Conservation (phyloP, 306 rosid species). For the Prunus salicina region DNA sequence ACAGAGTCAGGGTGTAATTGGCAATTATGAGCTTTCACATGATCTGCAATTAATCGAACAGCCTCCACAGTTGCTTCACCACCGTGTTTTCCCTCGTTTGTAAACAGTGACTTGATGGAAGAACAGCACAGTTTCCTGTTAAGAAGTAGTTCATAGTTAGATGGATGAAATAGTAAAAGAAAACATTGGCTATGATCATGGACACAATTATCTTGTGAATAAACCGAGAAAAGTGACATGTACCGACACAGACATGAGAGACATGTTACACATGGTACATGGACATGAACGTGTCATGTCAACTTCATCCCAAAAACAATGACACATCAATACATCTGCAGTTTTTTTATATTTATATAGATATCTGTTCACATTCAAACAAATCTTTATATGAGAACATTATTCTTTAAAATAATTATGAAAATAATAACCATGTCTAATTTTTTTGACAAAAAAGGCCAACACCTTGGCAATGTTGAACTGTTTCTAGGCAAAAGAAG, state of each 20-base stretch:
- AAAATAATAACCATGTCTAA: background rate
- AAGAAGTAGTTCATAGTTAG: slow-evolving; percentile 27
- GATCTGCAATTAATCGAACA: slow-evolving; percentile 80
- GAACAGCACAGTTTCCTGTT: slow-evolving; percentile 78
- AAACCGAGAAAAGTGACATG: background rate
- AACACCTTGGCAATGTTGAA: background rate
- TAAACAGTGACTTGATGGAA: slow-evolving; percentile 66
- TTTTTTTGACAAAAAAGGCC: background rate
- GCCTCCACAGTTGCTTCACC: slow-evolving; percentile 89
- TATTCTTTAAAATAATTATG: background rate
- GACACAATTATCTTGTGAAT: background rate
- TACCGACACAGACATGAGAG: background rate
- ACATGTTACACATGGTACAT: background rate
- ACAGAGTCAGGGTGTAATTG: slow-evolving; percentile 78
- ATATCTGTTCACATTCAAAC: background rate
- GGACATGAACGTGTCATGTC: background rate
- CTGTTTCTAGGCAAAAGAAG: background rate
- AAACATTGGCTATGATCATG: background rate
- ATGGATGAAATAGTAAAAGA: background rate
- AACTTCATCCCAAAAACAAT: background rate
- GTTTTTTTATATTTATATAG: background rate
- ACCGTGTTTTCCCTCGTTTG: slow-evolving; percentile 85
- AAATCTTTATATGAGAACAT: background rate
- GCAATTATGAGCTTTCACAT: slow-evolving; percentile 74
- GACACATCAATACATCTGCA: background rate